Percentiles rank a stretch among this genome's conserved stretches.
Conservation (phyloP, 495 filamentous ascomycete genomes). For the Chaetomium tenue region DNA sequence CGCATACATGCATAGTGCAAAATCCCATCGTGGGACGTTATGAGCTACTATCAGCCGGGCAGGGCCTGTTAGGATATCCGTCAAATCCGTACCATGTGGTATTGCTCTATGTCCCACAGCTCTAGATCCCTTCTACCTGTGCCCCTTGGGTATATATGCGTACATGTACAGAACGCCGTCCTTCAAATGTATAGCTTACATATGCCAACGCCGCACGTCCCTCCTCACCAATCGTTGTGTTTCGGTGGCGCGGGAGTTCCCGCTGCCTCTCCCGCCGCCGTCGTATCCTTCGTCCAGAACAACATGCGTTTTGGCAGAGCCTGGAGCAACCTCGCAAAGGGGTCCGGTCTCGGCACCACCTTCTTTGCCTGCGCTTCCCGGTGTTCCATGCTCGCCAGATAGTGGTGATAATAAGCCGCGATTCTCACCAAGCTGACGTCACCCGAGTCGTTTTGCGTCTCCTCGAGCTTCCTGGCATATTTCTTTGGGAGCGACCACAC, state of each 20-base stretch:
- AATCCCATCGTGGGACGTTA: too few relatives aligned
- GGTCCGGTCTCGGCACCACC: neutral
- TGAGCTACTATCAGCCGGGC: too few relatives aligned
- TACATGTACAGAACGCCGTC: neutral
- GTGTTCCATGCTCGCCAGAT: neutral
- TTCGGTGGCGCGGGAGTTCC: neutral
- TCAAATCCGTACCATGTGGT: neutral
- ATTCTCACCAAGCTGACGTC: neutral
- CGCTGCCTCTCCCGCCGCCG: neutral
- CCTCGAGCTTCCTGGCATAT: neutral
- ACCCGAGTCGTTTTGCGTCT: slow-evolving; percentile 1
- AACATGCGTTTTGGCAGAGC: neutral
- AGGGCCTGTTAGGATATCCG: too few relatives aligned
- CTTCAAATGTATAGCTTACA: neutral
- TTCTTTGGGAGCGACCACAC: slow-evolving; percentile 1
- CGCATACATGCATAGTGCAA: too few relatives aligned
- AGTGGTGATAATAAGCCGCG: neutral
- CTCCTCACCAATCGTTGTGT: neutral
- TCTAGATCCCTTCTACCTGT: slow-evolving; percentile 2
- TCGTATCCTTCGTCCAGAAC: neutral
- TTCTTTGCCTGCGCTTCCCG: neutral
- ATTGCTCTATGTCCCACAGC: neutral
- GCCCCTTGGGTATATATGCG: slow-evolving; percentile 1
- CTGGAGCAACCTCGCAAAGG: neutral
- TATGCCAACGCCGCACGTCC: neutral